Evolutionary conservation across 1,139 yeast genomes (phyloP).

Genomic region (Pneumocystis carinii): DNA sequence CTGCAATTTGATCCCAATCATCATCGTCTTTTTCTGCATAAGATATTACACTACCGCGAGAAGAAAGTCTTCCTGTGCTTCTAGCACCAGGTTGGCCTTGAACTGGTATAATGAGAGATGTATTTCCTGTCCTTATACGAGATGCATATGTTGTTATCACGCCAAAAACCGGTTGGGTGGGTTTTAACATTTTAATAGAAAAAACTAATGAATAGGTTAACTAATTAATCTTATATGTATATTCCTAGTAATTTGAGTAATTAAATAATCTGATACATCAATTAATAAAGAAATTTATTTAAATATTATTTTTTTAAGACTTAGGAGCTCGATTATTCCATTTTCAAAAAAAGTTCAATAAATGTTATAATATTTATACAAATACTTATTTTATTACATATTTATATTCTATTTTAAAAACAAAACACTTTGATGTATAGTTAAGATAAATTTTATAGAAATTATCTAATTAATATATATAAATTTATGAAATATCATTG

Average conservation of each 20-base stretch:
- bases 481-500: too few relatives aligned
- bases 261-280: neutral
- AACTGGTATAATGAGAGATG: constrained; percentile 15
- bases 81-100: constrained; percentile 12
- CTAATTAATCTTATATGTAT: neutral
- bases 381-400: too few relatives aligned
- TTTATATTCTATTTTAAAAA: too few relatives aligned
- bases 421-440: too few relatives aligned
- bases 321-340: too few relatives aligned
- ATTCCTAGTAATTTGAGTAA: neutral
- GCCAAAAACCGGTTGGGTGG: neutral
- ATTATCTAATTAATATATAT: too few relatives aligned
- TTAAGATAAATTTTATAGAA: too few relatives aligned
- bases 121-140: constrained; percentile 18
- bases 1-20: constrained; percentile 4
- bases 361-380: too few relatives aligned
- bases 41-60: constrained; percentile 12
- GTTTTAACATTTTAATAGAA: neutral
- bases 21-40: constrained; percentile 14
- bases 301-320: too few relatives aligned
- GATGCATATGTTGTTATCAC: constrained; percentile 14
- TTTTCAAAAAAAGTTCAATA: too few relatives aligned
- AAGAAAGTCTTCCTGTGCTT: constrained; percentile 11
- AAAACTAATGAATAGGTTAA: neutral
- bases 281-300: too few relatives aligned